Evolutionary conservation across 495 filamentous ascomycete species (phyloP).

Genomic region (Opeltia flavorubescens): DNA sequence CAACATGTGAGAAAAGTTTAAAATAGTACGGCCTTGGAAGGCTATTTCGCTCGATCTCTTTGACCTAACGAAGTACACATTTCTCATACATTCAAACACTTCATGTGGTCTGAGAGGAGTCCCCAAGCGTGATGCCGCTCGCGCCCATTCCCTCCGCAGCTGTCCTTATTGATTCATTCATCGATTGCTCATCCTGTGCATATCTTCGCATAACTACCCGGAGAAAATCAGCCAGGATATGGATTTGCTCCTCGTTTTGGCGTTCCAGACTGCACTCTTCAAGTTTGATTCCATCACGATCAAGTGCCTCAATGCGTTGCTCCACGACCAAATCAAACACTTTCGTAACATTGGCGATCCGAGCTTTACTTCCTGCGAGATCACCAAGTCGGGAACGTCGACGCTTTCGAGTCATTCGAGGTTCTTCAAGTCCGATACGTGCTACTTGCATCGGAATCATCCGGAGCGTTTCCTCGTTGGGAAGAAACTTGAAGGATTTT

Average conservation of each 20-base stretch:
- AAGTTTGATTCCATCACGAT: constrained; percentile 14
- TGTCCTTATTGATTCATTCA: constrained; percentile 27
- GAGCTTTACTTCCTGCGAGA: constrained; percentile 9
- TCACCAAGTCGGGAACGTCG: constrained; percentile 4
- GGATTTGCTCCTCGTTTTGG: constrained; percentile 33
- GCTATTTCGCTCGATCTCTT: too few relatives aligned
- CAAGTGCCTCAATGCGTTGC: constrained; percentile 14
- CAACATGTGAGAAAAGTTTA: too few relatives aligned
- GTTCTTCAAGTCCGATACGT: constrained; percentile 21
- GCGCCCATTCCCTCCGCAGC: constrained; percentile 45
- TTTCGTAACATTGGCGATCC: constrained; percentile 15
- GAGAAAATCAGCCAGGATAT: constrained; percentile 36
- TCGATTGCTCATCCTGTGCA: constrained; percentile 16
- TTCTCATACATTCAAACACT: too few relatives aligned
- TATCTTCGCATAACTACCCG: constrained; percentile 35
- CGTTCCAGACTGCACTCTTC: constrained; percentile 26
- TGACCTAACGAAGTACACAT: too few relatives aligned
- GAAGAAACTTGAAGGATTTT: constrained; percentile 38
- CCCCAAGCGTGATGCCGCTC: constrained; percentile 21
- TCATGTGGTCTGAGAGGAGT: constrained; percentile 18
- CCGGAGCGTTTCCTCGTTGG: constrained; percentile 34
- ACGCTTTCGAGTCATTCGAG: constrained; percentile 12
- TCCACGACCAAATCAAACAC: constrained; percentile 18
- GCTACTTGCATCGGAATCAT: constrained; percentile 38
- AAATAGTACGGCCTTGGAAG: too few relatives aligned